Base-by-base conservation (phyloP, 2,329 filamentous ascomycete species). In the Diaporthe sp. region DNA sequence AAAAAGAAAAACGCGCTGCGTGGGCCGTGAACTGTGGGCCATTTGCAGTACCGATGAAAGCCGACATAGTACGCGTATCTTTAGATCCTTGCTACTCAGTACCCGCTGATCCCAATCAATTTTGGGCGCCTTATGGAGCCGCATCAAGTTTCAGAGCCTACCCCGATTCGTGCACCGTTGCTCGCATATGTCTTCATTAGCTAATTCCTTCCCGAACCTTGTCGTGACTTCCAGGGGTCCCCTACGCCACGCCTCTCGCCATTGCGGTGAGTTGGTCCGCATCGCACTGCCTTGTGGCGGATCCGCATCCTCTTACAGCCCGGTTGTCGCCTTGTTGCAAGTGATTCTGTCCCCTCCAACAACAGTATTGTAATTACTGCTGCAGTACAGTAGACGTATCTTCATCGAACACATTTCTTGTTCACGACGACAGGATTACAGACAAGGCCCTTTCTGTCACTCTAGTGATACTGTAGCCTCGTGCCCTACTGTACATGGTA, bases 101-200 rank as follows among this genome's bases (percentile, higher is more conserved):
- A 19, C 13, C 30, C 45, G 64, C 45, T 67, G 64, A 67, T 67
- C 64, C 30, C 13, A 67, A 67, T 67, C 45, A 52, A n/a, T 67
- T 19, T n/a, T 52, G 19, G 45, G 45, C 17, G 22, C 22, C 30
- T 30, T 25, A 28, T 67, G 64, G 64, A 67, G 45, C 64, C 64
- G 64, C 64, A 52, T 38, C 64, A 52, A 4, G 64, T 52, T 67
- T 52, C 45, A 67, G 64, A 67, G 33, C 64, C 30, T 28, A 12
- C 42, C 45, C 45, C 64, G 64, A 67, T 67, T 67, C 64, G 64
- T 67, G 61, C 61, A 52, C 45, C 22, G 35, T 17, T 35, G 61
- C 30, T 52, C 42, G 22, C 30, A 52, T 67, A 13, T 30, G 42
- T 35, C 42, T 38, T 67, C 45, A 67, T 52, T 67, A 52, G 28